Conservation (phyloP, 2,329 filamentous ascomycete species). For the Claviceps spartinae region DNA sequence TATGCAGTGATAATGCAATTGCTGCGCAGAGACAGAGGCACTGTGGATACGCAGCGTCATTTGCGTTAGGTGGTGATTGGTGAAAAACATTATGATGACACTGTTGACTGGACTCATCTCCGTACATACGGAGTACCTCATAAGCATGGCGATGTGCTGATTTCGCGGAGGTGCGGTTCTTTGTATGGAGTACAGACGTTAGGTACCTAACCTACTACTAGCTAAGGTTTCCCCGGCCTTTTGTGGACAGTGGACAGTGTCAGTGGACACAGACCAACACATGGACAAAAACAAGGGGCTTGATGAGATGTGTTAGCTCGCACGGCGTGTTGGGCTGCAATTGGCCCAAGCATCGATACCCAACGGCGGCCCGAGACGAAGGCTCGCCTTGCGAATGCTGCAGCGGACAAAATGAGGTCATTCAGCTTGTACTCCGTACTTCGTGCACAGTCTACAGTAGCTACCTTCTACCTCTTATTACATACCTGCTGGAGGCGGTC, state of each 20-base stretch:
- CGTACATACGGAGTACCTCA: too few relatives aligned
- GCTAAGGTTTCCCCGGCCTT: too few relatives aligned
- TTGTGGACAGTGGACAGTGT: too few relatives aligned
- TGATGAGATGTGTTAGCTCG: background rate
- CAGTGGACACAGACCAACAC: background rate
- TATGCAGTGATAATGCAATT: too few relatives aligned
- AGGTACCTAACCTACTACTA: too few relatives aligned
- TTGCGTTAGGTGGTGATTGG: background rate
- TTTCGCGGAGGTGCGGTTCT: background rate
- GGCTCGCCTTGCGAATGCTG: slow-evolving; percentile 1
- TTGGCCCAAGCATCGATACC: slow-evolving; percentile 26
- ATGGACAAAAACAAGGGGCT: background rate
- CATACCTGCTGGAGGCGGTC: too few relatives aligned
- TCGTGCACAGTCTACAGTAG: too few relatives aligned
- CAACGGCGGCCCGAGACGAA: slow-evolving; percentile 16
- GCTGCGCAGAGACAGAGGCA: background rate
- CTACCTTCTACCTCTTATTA: too few relatives aligned
- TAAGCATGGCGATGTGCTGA: too few relatives aligned
- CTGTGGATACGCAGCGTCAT: background rate
- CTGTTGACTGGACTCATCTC: too few relatives aligned
- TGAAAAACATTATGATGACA: background rate
- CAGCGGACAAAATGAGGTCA: background rate
- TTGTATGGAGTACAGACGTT: background rate
- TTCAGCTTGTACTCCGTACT: background rate
- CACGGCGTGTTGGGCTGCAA: slow-evolving; percentile 21